Base-by-base conservation (phyloP, 2,329 filamentous ascomycete genomes). In the Zopfia rhizophila region DNA sequence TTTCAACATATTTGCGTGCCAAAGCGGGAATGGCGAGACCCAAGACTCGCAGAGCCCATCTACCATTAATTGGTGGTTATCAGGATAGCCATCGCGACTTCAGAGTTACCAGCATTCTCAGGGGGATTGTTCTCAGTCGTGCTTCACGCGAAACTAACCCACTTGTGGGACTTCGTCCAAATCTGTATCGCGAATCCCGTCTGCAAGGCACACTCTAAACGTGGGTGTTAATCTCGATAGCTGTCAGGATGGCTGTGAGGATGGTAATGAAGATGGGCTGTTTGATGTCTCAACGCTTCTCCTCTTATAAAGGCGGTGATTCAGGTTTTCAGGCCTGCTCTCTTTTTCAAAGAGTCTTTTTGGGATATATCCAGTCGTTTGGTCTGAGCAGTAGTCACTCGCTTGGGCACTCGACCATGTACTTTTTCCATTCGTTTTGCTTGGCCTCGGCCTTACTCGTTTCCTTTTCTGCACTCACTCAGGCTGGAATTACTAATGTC, bases 171-270 rank as follows among this genome's bases (percentile, higher is more conserved):
- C 46, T n/a, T 45, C 33, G 41, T 56, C 56, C 57, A 50, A 51
- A 65, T 61, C 58, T 51, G 59, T 62, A 59, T 48, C 51, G 53
- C 55, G 24, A 48, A 46, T 58, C 55, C 58, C 55, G 42, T 55
- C 66, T 70, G 68, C 65, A 69, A 69, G 65, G 66, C 60, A 66
- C 66, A 65, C 60, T 60, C 55, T 66, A 55, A 47, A 59, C 50
- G 53, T 61, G 54, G 48, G 40, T 40, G 51, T 53, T 17, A 59
- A 60, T 63, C 52, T 52, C 43, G 46, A 61, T 60, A 56, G 62
- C 66, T 62, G 55, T 60, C 50, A 48, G 50, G 46, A 58, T 53
- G 51, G 46, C 66, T 62, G 55, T 60, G 49, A 48, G 50, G 46
- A 58, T 53, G 51, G 46, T 45, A 44, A 48, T 38, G 33, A 33